Evolutionary conservation across 306 rosid genomes (phyloP), one percentile per base, ranked within the genome.

Genomic region (Cotoneaster glaucophyllus): DNA sequence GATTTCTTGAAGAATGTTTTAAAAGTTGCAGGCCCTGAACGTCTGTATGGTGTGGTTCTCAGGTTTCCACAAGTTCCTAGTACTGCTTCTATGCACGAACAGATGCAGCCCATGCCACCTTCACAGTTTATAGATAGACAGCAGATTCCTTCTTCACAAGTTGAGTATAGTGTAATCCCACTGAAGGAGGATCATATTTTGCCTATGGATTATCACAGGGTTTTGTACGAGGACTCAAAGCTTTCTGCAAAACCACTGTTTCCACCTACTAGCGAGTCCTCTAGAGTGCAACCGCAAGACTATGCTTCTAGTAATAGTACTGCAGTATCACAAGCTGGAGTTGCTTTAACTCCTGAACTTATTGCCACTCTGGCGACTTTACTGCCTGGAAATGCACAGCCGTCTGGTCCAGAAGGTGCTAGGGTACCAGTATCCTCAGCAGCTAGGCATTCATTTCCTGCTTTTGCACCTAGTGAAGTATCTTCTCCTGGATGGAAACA

Each of bases 21-120:
- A 89, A 96, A 96, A 87, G 93, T 96, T 57, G 50, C 84, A 0
- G 99, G 99, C 61, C 99, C 99, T 53, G 97, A 96, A 77, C 98
- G 99, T 65, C 82, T 96, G 13, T 96, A 96, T 86, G 99, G 99
- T 31, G 97, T 96, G 57, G 96, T 96, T 84, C 99, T 96, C 34
- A 93, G 88, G 89, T 93, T 96, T 88, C 87, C 99, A 21, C 91
- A 81, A 70, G 83, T 76, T 66, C 79, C 96, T 74, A 71, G 75
- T 64, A 82, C 74, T 61, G 83, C 84, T 57, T 79, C 94, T 19
- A 57, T 78, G 81, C 96, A 84, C 62, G 93, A 84, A 66, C 85
- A 88, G 31, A 45, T 87, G 0, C 87, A 81, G 69, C 84, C 98
- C 75, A 67, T 81, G 52, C 85, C 87, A 3, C 71, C 93, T 50